These are phyloP conservation scores for Aspergillus bertholletiae DNA, from an alignment of 495 filamentous ascomycete species.

Conservation along the genomic window DNA sequence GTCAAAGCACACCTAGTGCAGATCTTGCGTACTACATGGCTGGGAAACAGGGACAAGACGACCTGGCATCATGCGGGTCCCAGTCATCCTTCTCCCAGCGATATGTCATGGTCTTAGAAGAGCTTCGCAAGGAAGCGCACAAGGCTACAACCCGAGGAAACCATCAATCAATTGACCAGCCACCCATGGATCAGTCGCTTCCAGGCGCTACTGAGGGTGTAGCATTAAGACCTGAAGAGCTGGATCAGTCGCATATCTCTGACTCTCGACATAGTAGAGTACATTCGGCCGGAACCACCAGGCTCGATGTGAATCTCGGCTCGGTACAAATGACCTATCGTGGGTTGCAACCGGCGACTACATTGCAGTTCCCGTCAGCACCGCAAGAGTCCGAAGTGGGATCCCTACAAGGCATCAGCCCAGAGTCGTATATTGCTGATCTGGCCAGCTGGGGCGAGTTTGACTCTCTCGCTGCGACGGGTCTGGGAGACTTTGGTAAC, in stretches of 20 bases:
- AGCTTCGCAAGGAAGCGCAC: slow-evolving; percentile 38
- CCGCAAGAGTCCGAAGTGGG: slow-evolving; percentile 14
- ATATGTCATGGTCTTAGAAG: slow-evolving; percentile 39
- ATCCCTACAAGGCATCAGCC: slow-evolving; percentile 11
- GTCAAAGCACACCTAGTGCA: background rate
- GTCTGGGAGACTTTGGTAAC: slow-evolving; percentile 13
- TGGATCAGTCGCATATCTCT: too few species aligned
- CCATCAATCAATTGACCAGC: background rate
- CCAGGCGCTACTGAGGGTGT: background rate
- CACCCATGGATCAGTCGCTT: background rate
- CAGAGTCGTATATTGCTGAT: slow-evolving; percentile 12
- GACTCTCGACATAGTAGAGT: too few species aligned
- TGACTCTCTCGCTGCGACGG: slow-evolving; percentile 21
- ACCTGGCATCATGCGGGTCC: slow-evolving; percentile 17
- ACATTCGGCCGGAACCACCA: too few species aligned
- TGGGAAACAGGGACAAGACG: slow-evolving; percentile 17
- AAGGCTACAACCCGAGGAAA: slow-evolving; percentile 7
- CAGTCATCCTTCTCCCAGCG: slow-evolving; percentile 20
- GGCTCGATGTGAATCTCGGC: too few species aligned
- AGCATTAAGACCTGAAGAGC: background rate
- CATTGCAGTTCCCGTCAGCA: too few species aligned
- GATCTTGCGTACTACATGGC: slow-evolving; percentile 8
- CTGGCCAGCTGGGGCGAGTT: slow-evolving; percentile 24
- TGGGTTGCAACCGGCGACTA: too few species aligned
- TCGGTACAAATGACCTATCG: too few species aligned